phyloP scores from a whole-genome alignment of 2,329 filamentous ascomycete species.

The Elsinoe batatas region DNA sequence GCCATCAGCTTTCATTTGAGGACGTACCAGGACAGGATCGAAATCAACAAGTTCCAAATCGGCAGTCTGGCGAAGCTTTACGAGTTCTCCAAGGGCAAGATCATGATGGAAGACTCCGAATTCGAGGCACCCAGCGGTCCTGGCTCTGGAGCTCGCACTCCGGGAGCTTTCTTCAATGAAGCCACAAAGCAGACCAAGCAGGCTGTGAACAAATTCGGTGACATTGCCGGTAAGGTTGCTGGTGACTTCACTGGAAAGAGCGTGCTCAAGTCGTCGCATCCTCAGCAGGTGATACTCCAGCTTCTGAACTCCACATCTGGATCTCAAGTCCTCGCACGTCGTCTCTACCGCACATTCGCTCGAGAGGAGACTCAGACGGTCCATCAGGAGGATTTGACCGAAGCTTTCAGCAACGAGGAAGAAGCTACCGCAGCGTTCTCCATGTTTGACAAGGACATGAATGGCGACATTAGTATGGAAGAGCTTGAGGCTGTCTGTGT shows the following conservation, averaged over 20 bases:
- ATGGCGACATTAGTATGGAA: constrained; percentile 91
- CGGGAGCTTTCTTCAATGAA: constrained; percentile 58
- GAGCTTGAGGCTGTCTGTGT: constrained; percentile 89
- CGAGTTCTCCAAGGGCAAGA: constrained; percentile 53
- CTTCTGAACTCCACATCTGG: constrained; percentile 62
- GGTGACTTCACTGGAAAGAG: constrained; percentile 80
- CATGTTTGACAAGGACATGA: constrained; percentile 94
- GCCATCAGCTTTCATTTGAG: constrained; percentile 85
- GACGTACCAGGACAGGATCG: constrained; percentile 83
- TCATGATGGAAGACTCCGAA: constrained; percentile 64
- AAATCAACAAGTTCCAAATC: constrained; percentile 86
- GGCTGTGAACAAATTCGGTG: constrained; percentile 69
- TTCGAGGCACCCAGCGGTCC: constrained; percentile 48
- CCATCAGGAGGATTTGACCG: constrained; percentile 63
- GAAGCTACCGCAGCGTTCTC: constrained; percentile 81
- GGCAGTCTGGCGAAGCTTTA: constrained; percentile 56
- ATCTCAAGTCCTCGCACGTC: constrained; percentile 74
- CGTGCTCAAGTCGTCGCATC: constrained; percentile 60
- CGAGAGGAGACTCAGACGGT: constrained; percentile 67
- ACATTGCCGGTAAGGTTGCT: constrained; percentile 74
- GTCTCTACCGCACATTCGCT: constrained; percentile 78
- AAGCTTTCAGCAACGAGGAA: constrained; percentile 70
- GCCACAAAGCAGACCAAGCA: constrained; percentile 65
- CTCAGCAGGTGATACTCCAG: constrained; percentile 72
- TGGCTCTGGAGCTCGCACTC: constrained; percentile 59